Conservation (phyloP, 176 grass and related monocot species). For the Ampelocalamus luodianensis region DNA sequence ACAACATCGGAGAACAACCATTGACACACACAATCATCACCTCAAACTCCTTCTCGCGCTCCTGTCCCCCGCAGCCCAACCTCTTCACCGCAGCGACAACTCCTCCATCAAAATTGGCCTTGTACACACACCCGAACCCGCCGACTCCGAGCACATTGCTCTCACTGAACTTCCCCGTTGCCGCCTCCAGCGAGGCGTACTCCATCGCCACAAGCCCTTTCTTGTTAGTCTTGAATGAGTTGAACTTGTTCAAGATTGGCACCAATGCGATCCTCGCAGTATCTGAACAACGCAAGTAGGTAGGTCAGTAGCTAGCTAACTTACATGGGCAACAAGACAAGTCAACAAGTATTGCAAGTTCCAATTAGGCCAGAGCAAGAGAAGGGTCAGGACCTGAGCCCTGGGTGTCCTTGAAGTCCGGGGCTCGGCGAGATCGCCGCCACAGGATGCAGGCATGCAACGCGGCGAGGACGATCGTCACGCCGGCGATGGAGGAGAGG, state of each 20-base stretch:
- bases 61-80: slow-evolving; percentile 44
- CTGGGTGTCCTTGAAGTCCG: slow-evolving; percentile 57
- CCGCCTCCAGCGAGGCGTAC: slow-evolving; percentile 62
- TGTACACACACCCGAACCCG: slow-evolving; percentile 78
- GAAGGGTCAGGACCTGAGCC: slow-evolving; percentile 58
- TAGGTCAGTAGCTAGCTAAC: slow-evolving; percentile 7
- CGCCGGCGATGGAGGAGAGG: slow-evolving; percentile 61
- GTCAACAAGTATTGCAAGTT: slow-evolving; percentile 4
- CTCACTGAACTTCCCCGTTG: slow-evolving; percentile 76
- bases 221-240: slow-evolving; percentile 75
- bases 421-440: slow-evolving; percentile 52
- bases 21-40: slow-evolving; percentile 40
- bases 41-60: slow-evolving; percentile 84
- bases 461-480: slow-evolving; percentile 46
- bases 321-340: slow-evolving; percentile 33
- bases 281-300: slow-evolving; percentile 45
- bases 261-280: slow-evolving; percentile 65
- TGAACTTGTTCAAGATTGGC: slow-evolving; percentile 79
- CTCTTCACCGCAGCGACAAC: slow-evolving; percentile 70
- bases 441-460: slow-evolving; percentile 69
- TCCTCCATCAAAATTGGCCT: slow-evolving; percentile 78
- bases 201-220: slow-evolving; percentile 71
- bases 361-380: slow-evolving; percentile 3
- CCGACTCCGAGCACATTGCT: slow-evolving; percentile 81
- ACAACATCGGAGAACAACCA: background rate